Evolutionary conservation across 1,284 basidiomycete species (phyloP).

Genomic region (Irpex sp.): DNA sequence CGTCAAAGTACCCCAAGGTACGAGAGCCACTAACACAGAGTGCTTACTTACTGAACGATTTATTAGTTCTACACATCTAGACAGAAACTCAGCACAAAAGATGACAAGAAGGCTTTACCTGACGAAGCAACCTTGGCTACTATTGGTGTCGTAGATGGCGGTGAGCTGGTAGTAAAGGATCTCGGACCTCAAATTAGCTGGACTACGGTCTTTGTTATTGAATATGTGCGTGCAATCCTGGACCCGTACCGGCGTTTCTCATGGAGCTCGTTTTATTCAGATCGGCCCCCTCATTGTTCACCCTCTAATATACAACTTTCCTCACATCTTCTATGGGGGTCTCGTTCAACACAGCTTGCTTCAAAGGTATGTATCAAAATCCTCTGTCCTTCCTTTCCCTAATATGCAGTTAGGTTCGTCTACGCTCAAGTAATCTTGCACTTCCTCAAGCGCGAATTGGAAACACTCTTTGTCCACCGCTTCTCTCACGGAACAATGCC

Average conservation of each 20-base stretch:
- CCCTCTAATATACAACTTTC: slow-evolving; percentile 80
- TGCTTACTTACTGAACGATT: background rate
- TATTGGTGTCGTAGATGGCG: slow-evolving; percentile 53
- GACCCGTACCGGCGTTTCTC: background rate
- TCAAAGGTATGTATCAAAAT: slow-evolving; percentile 58
- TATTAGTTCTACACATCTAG: slow-evolving; percentile 64
- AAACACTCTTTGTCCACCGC: slow-evolving; percentile 91
- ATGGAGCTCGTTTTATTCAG: slow-evolving; percentile 36
- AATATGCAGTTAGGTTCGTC: slow-evolving; percentile 45
- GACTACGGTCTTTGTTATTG: slow-evolving; percentile 81
- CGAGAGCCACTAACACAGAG: background rate
- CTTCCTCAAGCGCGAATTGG: slow-evolving; percentile 90
- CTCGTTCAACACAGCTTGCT: slow-evolving; percentile 71
- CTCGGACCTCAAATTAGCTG: slow-evolving; percentile 86
- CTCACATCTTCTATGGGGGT: slow-evolving; percentile 64
- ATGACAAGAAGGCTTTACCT: slow-evolving; percentile 55
- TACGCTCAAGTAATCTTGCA: slow-evolving; percentile 82
- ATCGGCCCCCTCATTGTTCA: slow-evolving; percentile 90
- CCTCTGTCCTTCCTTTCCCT: background rate
- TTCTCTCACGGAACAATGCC: slow-evolving; percentile 98
- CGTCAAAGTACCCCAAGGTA: slow-evolving; percentile 58
- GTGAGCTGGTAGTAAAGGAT: slow-evolving; percentile 78
- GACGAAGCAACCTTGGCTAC: slow-evolving; percentile 62
- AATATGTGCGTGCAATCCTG: slow-evolving; percentile 72
- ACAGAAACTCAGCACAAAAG: slow-evolving; percentile 69